phyloP scores from a whole-genome alignment of 805 yeast species.

The Ogataea pilisensis region DNA sequence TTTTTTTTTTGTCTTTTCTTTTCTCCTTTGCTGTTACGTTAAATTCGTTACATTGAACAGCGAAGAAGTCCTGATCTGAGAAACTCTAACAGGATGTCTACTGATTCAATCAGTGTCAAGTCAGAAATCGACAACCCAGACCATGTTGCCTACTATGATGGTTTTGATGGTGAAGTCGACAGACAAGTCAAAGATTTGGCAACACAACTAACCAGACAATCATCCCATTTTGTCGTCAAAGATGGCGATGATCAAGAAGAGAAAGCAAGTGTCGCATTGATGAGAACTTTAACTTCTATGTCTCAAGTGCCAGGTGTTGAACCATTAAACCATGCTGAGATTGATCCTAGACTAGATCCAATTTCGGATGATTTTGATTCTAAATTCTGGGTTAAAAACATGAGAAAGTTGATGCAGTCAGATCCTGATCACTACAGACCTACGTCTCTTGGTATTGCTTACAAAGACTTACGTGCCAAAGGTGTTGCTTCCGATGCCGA shows the following conservation, averaged over 20 bases:
- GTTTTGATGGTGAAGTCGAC: conserved; percentile 20
- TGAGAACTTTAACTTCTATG: conserved; percentile 44
- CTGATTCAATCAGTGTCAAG: conserved; percentile 20
- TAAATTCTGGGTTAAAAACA: conserved; percentile 63
- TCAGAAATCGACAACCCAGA: conserved; percentile 9
- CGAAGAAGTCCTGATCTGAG: too few species aligned
- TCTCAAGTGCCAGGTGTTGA: conserved; percentile 47
- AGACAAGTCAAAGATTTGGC: conserved; percentile 39
- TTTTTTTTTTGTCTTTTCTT: too few species aligned
- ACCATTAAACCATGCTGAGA: conserved; percentile 28
- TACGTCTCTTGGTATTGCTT: conserved; percentile 54
- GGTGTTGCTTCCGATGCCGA: conserved; percentile 69
- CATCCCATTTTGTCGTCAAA: conserved; percentile 1
- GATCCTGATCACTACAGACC: conserved; percentile 66
- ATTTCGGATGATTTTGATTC: conserved; percentile 53
- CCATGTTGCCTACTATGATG: conserved; percentile 6
- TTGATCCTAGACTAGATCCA: conserved; percentile 53
- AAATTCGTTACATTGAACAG: too few species aligned
- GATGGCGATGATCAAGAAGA: not conserved
- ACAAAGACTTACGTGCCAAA: conserved; percentile 52
- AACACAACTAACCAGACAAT: conserved; percentile 30
- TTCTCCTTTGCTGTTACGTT: too few species aligned
- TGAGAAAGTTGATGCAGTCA: conserved; percentile 46
- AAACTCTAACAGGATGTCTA: conserved; percentile 12
- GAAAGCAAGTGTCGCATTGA: conserved; percentile 15